phyloP scores from a whole-genome alignment of 306 rosid genomes.

The barrel medic (Medicago truncatula) region MtrunA17r5.0-ANR NC_053044.1:43627501-43628000 shows the following conservation, averaged over 20 bases:
- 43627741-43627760: not conserved
- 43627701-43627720: conserved; percentile 37
- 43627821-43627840: conserved; percentile 64
- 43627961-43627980: not conserved
- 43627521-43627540: not conserved
- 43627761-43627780: conserved; percentile 71
- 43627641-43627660: conserved; percentile 29
- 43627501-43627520: not conserved
- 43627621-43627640: conserved; percentile 40
- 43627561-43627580: not conserved
- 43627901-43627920: conserved; percentile 9
- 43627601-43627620: not conserved
- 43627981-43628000: conserved; percentile 37
- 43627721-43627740: conserved; percentile 16
- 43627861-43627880: conserved; percentile 40
- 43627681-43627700: conserved; percentile 83
- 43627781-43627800: conserved; percentile 48
- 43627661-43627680: conserved; percentile 51
- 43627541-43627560: conserved; percentile 26
- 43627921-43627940: conserved; percentile 23
- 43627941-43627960: conserved; percentile 26
- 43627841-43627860: conserved; percentile 66
- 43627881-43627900: conserved; percentile 46
- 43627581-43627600: not conserved
- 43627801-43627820: conserved; percentile 55